A percentile compares a stretch with the other conserved stretches of the same genome.
Conservation (phyloP, 2,329 filamentous ascomycete species). For the Trichoderma koningiopsis region DNA sequence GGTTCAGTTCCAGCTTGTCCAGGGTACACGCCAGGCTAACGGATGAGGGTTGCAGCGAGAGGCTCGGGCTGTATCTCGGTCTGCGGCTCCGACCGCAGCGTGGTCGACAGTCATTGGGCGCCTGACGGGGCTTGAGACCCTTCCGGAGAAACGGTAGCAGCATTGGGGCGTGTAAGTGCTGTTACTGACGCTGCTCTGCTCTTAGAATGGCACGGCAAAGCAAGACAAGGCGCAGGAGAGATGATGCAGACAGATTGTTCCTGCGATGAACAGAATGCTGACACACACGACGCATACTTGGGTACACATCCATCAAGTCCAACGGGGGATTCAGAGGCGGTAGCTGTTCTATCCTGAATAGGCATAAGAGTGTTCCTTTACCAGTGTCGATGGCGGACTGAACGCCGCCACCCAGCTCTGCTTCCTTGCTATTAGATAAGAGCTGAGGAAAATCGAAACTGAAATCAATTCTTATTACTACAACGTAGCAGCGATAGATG, state of each 20-base stretch:
- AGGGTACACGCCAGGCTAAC: constrained; percentile 4
- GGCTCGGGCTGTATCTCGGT: constrained; percentile 17
- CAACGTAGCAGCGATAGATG: background rate
- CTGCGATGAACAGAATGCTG: background rate
- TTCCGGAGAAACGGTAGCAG: background rate
- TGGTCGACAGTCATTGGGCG: background rate
- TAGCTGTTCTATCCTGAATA: background rate
- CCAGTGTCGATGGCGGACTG: background rate
- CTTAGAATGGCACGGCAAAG: background rate
- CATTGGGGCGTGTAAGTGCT: background rate
- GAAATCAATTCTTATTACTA: background rate
- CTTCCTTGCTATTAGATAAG: background rate
- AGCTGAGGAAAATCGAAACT: background rate
- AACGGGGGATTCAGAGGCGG: background rate
- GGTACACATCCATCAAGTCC: background rate
- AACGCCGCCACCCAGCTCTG: background rate
- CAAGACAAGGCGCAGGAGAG: background rate
- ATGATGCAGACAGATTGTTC: background rate
- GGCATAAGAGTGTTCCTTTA: background rate
- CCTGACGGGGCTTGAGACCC: background rate
- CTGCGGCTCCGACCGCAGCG: background rate
- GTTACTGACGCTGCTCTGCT: background rate
- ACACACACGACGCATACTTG: background rate
- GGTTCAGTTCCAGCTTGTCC: constrained; percentile 18
- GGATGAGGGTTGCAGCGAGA: constrained; percentile 13